These are phyloP conservation scores for Diophrys appendiculata DNA, from an alignment of 73 alveolate genomes.

Conservation along the genomic window DNA sequence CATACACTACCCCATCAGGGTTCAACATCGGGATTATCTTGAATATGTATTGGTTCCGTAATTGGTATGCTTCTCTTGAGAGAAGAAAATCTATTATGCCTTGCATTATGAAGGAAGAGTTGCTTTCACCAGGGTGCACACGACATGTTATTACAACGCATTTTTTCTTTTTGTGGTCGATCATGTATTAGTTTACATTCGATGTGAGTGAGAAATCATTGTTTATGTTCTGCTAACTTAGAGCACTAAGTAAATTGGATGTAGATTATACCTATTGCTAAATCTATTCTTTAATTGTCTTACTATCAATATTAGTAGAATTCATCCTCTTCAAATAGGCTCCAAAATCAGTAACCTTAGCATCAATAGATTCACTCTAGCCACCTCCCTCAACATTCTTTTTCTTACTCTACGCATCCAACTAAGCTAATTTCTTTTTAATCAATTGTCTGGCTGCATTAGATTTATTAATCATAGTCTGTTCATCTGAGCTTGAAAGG, in stretches of 20 bases:
- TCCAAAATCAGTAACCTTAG: not conserved
- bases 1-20: conserved; percentile 97
- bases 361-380: conserved; percentile 21
- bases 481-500: conserved; percentile 56
- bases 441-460: conserved; percentile 66
- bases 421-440: conserved; percentile 55
- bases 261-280: not conserved
- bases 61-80: conserved; percentile 77
- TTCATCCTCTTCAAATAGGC: not conserved
- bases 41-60: conserved; percentile 65
- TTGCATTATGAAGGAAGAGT: conserved; percentile 84
- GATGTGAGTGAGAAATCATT: not conserved
- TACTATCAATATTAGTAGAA: not conserved
- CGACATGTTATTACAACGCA: conserved; percentile 84
- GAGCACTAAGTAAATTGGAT: not conserved
- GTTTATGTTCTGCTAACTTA: conserved; percentile 22
- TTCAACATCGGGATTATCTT: conserved; percentile 93
- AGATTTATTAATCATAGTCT: conserved; percentile 39
- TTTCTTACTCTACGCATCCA: no score
- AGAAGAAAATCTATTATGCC: conserved; percentile 86
- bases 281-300: not conserved
- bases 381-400: conserved; percentile 44
- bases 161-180: conserved; percentile 78
- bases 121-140: conserved; percentile 98
- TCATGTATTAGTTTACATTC: conserved; percentile 30